phyloP scores from a whole-genome alignment of 345 rosid species.

The Zanthoxylum bungeanum region DNA sequence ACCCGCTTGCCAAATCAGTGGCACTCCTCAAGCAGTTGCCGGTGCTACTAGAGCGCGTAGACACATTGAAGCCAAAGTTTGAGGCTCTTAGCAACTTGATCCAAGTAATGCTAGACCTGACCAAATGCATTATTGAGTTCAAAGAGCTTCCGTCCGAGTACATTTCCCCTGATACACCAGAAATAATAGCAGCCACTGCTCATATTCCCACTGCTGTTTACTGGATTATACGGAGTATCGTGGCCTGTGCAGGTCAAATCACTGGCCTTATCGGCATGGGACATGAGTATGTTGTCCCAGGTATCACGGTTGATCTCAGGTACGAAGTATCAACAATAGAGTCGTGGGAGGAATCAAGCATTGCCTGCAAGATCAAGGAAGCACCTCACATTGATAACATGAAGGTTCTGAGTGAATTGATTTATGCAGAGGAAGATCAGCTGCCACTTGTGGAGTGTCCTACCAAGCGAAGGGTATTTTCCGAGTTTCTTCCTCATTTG shows the following conservation, averaged over 20 bases:
- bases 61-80: constrained; percentile 34
- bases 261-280: constrained; percentile 41
- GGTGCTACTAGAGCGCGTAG: constrained; percentile 27
- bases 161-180: constrained; percentile 31
- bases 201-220: constrained; percentile 59
- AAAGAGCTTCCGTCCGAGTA: constrained; percentile 47
- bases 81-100: constrained; percentile 36
- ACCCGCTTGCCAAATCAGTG: constrained; percentile 56
- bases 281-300: constrained; percentile 40
- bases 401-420: constrained; percentile 47
- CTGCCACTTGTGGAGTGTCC: constrained; percentile 49
- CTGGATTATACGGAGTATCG: constrained; percentile 46
- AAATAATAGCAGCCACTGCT: constrained; percentile 26
- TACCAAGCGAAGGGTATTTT: constrained; percentile 45
- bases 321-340: constrained; percentile 40
- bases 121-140: constrained; percentile 48
- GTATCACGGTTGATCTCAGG: constrained; percentile 21
- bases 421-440: constrained; percentile 51
- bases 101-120: constrained; percentile 37
- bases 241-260: constrained; percentile 51
- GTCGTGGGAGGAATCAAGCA: constrained; percentile 67
- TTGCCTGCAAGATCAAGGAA: constrained; percentile 54
- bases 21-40: constrained; percentile 58
- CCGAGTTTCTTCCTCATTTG: background rate
- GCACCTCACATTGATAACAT: constrained; percentile 53